Evolutionary conservation across 768 basidiomycete species (phyloP), one percentile per base, ranked within the genome.

Genomic region (Rhizopogon rudus): DNA sequence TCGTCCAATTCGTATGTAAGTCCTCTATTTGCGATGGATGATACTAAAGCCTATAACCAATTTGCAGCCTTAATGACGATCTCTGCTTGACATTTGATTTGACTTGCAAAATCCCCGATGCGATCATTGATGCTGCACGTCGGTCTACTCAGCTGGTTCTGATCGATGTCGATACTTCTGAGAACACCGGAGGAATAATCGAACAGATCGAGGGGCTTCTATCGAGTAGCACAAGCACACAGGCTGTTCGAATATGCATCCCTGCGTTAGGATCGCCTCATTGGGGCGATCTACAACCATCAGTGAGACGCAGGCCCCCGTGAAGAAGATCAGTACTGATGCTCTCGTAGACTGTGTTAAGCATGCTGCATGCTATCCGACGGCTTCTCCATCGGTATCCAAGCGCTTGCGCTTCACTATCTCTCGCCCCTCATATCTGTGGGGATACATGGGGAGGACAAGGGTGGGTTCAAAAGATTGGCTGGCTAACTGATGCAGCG

Each of bases 61-160:
- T 56, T 13, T 51, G 39, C 60, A 84, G 82, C 67, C 74, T 78
- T 20, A 62, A 72, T 50, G 84, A 85, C 53, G 77, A 83, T 40
- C 89, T 81, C 65, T 91, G 87, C 67, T 75, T 74, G 42, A 71
- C 79, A 6, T 89, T 94, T 63, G 92, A 95, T 66, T 72, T 96
- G 55, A 84, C 86, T 2, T 75, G 71, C 59, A 79, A 77, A 31
- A 76, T 92, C 53, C 83, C 88, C 13, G 60, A 70, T 20, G 65
- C 76, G 6, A 68, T 80, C 28, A 65, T 87, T 22, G 73, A 82
- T 31, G 68, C 70, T 22, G 80, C 80, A 3, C 48, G 73, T 25
- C 49, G 65, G 35, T 68, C 72, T n/a, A 67, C 68, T 40, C 73
- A 73, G 51, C 63, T 87, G 25, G 53, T 67, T 16, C 67, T 67